phyloP scores from a whole-genome alignment of 306 rosid genomes.

The Pyrus betulifolia region DNA sequence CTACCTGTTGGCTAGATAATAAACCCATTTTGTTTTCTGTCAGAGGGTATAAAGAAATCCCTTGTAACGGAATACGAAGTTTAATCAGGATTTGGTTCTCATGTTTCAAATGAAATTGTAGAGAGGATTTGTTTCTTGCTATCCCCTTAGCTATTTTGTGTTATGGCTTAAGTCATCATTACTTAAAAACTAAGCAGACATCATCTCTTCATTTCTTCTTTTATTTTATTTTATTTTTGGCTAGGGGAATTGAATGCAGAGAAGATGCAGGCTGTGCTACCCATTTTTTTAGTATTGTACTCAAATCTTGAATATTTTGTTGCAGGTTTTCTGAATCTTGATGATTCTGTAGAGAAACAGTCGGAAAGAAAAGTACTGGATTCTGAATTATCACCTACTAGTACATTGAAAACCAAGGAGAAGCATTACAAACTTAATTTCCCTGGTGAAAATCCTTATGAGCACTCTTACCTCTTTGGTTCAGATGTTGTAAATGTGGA shows the following conservation, averaged over 20 bases:
- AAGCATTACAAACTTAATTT: conserved; percentile 1
- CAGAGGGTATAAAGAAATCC: neutral
- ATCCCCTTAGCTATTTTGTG: neutral
- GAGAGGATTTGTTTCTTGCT: neutral
- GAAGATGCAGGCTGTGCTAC: neutral
- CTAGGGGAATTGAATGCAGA: neutral
- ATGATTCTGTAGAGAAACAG: conserved; percentile 5
- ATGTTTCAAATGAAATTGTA: too few species aligned
- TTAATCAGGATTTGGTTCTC: neutral
- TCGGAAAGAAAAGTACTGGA: conserved; percentile 3
- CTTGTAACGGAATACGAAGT: neutral
- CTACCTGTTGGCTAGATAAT: too few species aligned
- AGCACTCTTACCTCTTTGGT: conserved; percentile 27
- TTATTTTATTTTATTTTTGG: neutral
- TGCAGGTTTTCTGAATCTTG: neutral
- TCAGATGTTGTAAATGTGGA: conserved; percentile 23
- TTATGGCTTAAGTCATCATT: neutral
- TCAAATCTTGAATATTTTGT: neutral
- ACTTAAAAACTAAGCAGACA: neutral
- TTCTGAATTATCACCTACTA: conserved; percentile 13
- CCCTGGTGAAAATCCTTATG: conserved; percentile 2
- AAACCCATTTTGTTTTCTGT: neutral
- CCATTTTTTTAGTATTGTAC: neutral
- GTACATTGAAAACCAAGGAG: conserved; percentile 12
- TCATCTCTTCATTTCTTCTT: neutral